Base-by-base conservation (phyloP, 2,329 filamentous ascomycete species). In the Aspergillus arachidicola region DNA sequence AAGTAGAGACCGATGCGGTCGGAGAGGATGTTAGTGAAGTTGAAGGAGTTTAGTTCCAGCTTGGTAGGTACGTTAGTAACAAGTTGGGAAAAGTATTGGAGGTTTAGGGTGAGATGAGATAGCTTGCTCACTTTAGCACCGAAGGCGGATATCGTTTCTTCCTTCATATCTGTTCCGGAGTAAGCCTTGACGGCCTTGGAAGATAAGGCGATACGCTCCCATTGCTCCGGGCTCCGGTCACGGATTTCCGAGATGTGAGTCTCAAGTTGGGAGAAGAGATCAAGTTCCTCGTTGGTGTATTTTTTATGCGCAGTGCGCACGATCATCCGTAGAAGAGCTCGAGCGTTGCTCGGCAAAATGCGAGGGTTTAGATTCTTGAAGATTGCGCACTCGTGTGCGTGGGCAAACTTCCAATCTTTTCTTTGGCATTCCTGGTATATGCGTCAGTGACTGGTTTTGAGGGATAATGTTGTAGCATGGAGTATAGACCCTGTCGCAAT, bases 1-100 rank as follows among this genome's bases (percentile, higher is more conserved):
- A 89, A 71, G 41, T 83, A 83, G n/a, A 88, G 76, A 2, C 88
- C 88, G 26, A 89, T 75, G 0, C 85, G 83, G 56, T 88, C 86
- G 55, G 85, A 82, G 19, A 83, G 79, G 5, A 83, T 80, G 3
- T 81, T 86, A 21, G 84, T 83, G 3, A 89, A 76, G 9, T 86
- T 87, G 62, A 88, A 78, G 2, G 84, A 82, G 68, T 90, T 90
- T 55, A 85, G 77, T 36, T 87, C 80, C 34, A 89, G 69, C 84
- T 86, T 56, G 19, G 50, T 34, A 28, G 1, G 12, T 26, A 26
- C 2, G 28, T 26, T 34, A n/a, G 21, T 16, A 23, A 14, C 9
- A 55, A 28, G 23, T 23, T 23, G 23, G 23, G 23, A 3, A 23
- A 23, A 23, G 23, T 23, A 23, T 23, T 23, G 23, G 23, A 23